Percentiles rank a stretch among this genome's conserved stretches.
These are phyloP conservation scores for Crotalaria pallida DNA, from an alignment of 306 rosid genomes.

Conservation along the genomic window DNA sequence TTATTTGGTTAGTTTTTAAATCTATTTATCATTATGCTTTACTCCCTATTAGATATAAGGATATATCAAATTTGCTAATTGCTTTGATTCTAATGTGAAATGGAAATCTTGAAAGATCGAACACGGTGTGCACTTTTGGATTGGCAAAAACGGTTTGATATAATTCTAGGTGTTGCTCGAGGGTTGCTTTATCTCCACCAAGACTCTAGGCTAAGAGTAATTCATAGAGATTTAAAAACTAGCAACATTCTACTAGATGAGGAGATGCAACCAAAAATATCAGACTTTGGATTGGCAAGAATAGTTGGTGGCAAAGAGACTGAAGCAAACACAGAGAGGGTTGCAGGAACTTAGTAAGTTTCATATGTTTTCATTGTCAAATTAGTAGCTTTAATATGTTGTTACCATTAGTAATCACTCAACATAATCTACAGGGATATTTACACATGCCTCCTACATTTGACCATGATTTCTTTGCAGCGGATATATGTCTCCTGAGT, in stretches of 20 bases:
- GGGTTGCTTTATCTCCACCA: conserved; percentile 20
- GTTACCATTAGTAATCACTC: not conserved
- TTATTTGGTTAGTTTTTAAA: conserved; percentile 25
- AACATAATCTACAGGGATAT: not conserved
- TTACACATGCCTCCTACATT: not conserved
- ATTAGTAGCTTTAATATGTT: not conserved
- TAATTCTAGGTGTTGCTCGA: conserved; percentile 22
- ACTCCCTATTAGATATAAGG: not conserved
- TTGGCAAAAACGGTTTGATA: conserved; percentile 29
- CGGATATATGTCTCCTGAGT: conserved; percentile 37
- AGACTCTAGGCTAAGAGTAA: conserved; percentile 1
- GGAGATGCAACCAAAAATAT: conserved; percentile 1
- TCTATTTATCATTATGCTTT: not conserved
- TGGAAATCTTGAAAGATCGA: not conserved
- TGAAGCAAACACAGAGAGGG: not conserved
- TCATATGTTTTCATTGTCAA: not conserved
- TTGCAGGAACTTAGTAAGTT: not conserved
- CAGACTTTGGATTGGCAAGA: conserved; percentile 1
- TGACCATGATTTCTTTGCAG: not conserved
- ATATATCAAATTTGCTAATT: not conserved
- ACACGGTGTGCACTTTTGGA: not conserved
- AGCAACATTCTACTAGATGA: conserved; percentile 5
- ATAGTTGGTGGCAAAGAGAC: conserved; percentile 1
- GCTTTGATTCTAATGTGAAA: not conserved
- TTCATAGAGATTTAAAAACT: conserved; percentile 10